phyloP scores from a whole-genome alignment of 2,329 filamentous ascomycete genomes.

The Fusarium nurragi region DNA sequence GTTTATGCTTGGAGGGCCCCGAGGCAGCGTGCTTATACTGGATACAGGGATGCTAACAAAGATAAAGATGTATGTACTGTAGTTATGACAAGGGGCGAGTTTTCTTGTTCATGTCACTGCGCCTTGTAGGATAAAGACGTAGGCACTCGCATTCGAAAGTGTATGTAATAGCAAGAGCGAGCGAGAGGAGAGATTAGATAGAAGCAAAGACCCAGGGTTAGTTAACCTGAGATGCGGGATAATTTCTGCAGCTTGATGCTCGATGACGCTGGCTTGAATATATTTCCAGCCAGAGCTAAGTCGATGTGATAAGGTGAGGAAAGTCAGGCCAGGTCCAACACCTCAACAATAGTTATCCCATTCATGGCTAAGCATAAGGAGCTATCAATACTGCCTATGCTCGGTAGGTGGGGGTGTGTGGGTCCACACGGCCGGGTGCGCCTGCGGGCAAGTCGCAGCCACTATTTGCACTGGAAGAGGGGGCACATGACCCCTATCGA shows the following conservation, averaged over 20 bases:
- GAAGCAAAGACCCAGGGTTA: neutral
- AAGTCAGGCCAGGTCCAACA: neutral
- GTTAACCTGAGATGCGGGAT: slow-evolving; percentile 11
- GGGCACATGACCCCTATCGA: slow-evolving; percentile 17
- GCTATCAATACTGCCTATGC: slow-evolving; percentile 8
- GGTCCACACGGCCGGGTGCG: slow-evolving; percentile 17
- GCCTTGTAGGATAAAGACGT: neutral
- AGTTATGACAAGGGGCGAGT: slow-evolving; percentile 10
- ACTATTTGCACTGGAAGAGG: neutral
- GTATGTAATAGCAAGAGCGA: neutral
- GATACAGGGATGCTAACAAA: neutral
- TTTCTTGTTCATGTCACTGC: slow-evolving; percentile 23
- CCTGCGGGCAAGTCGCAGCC: slow-evolving; percentile 10
- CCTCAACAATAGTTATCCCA: slow-evolving; percentile 15
- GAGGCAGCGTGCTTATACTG: slow-evolving; percentile 15
- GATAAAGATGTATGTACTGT: neutral
- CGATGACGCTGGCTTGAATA: slow-evolving; percentile 40
- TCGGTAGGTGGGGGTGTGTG: slow-evolving; percentile 36
- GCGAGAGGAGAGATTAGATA: neutral
- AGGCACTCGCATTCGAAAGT: neutral
- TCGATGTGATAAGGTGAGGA: slow-evolving; percentile 9
- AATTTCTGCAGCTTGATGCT: slow-evolving; percentile 10
- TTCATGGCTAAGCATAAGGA: neutral
- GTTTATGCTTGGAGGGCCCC: slow-evolving; percentile 25
- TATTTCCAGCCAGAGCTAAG: slow-evolving; percentile 22